Evolutionary conservation across 1,284 basidiomycete species (phyloP).

Genomic region (Austroboletus novae-zelandiae): DNA sequence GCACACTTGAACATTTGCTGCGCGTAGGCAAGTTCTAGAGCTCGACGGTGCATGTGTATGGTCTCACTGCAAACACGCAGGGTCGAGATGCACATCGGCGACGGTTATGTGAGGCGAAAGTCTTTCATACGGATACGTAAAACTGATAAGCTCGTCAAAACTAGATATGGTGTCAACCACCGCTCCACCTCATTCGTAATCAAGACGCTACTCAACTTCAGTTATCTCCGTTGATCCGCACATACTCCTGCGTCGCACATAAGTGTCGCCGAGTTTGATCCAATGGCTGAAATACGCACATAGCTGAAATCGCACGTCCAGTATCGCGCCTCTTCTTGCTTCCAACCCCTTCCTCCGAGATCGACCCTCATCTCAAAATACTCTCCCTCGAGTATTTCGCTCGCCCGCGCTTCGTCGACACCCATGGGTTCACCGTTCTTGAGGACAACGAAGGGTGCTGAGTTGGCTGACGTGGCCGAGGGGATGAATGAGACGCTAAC

Average conservation of each 20-base stretch:
- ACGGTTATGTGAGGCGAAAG: too few relatives aligned
- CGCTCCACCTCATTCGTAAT: too few relatives aligned
- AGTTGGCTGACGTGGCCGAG: slow-evolving; percentile 40
- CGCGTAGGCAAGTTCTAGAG: too few relatives aligned
- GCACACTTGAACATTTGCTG: too few relatives aligned
- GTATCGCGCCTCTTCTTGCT: slow-evolving; percentile 83
- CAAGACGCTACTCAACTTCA: too few relatives aligned
- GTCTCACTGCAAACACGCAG: slow-evolving; percentile 22
- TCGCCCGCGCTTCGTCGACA: slow-evolving; percentile 87
- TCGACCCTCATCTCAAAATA: slow-evolving; percentile 88
- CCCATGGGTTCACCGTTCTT: too few relatives aligned
- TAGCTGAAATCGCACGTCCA: slow-evolving; percentile 98
- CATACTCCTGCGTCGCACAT: too few relatives aligned
- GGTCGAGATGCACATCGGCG: neutral
- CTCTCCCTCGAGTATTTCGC: slow-evolving; percentile 76
- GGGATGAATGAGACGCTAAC: slow-evolving; percentile 88
- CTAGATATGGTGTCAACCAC: too few relatives aligned
- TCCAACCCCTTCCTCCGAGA: slow-evolving; percentile 53
- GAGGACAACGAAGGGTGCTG: slow-evolving; percentile 65
- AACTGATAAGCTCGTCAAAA: slow-evolving; percentile 5
- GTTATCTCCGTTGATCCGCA: too few relatives aligned
- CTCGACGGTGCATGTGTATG: neutral
- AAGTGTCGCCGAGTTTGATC: too few relatives aligned
- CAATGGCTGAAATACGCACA: slow-evolving; percentile 52
- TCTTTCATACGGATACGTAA: slow-evolving; percentile 8